Evolutionary conservation across 169 alveolate genomes (phyloP).

Genomic region (Cryptosporidium xiaoi): DNA sequence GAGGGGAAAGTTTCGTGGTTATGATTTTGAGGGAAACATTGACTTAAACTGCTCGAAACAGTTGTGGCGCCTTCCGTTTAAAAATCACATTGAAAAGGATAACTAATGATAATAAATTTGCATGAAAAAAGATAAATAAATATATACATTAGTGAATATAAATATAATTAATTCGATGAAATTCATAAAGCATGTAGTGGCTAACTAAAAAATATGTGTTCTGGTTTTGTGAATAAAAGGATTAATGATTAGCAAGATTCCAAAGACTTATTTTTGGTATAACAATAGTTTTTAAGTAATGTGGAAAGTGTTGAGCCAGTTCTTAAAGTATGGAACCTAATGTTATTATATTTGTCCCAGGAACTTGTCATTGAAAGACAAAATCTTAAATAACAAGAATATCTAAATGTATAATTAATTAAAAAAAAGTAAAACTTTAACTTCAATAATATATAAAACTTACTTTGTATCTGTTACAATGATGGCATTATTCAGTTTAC

Average conservation of each 20-base stretch:
- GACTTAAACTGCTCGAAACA: too few relatives aligned
- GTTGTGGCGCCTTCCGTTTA: not conserved
- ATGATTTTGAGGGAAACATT: not conserved
- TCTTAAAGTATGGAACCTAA: conserved; percentile 41
- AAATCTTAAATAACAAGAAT: conserved; percentile 49
- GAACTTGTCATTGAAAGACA: conserved; percentile 50
- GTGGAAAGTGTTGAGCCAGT: conserved; percentile 46
- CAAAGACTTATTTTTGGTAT: not conserved
- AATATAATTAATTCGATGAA: not conserved
- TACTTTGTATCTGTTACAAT: conserved; percentile 34
- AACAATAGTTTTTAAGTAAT: conserved; percentile 3
- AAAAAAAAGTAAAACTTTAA: not conserved
- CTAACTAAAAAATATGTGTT: not conserved
- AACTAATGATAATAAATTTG: not conserved
- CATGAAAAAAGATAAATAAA: not conserved
- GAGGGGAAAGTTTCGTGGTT: not conserved
- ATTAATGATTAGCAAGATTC: too few relatives aligned
- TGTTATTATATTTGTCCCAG: conserved; percentile 46
- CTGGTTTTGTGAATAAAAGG: too few relatives aligned
- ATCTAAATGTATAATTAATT: conserved; percentile 4
- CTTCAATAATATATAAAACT: not conserved
- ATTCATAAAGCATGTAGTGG: not conserved
- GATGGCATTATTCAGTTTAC: conserved; percentile 17
- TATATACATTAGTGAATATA: not conserved
- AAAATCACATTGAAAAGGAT: too few relatives aligned